Percentiles rank a stretch among this genome's conserved stretches.
Conservation (phyloP, 2,329 filamentous ascomycete species). For the Claviceps sp. region DNA sequence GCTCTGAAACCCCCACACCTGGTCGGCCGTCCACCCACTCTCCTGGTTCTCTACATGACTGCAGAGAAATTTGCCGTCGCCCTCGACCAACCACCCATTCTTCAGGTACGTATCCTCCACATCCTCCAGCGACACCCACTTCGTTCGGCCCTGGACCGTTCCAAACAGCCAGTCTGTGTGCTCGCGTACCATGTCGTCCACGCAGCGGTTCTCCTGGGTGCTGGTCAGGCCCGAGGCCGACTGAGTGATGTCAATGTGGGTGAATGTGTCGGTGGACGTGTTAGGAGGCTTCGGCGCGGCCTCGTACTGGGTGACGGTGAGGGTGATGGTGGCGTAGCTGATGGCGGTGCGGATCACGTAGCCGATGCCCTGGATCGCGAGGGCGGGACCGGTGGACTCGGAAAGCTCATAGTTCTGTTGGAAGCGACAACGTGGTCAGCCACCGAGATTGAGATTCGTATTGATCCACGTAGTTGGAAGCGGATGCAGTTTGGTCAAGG, state of each 20-base stretch:
- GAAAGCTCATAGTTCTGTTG: slow-evolving; percentile 62
- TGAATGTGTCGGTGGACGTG: slow-evolving; percentile 26
- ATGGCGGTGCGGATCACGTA: slow-evolving; percentile 65
- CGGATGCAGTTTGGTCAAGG: too few species aligned
- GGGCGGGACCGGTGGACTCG: slow-evolving; percentile 52
- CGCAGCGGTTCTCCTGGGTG: slow-evolving; percentile 41
- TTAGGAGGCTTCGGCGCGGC: slow-evolving; percentile 28
- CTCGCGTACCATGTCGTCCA: slow-evolving; percentile 40
- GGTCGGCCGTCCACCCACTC: slow-evolving; percentile 39
- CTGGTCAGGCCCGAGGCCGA: slow-evolving; percentile 58
- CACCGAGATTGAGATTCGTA: too few species aligned
- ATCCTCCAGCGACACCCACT: slow-evolving; percentile 33
- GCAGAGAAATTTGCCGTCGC: slow-evolving; percentile 49
- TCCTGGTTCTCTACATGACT: slow-evolving; percentile 44
- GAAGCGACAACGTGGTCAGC: too few species aligned
- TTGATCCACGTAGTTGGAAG: too few species aligned
- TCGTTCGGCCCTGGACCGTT: slow-evolving; percentile 45
- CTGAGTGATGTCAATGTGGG: slow-evolving; percentile 62
- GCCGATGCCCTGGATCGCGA: slow-evolving; percentile 58
- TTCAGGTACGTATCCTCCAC: slow-evolving; percentile 43
- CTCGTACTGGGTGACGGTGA: slow-evolving; percentile 44
- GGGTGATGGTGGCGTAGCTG: slow-evolving; percentile 52
- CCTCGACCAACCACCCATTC: slow-evolving; percentile 46
- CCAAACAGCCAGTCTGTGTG: slow-evolving; percentile 77
- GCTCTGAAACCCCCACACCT: slow-evolving; percentile 49